phyloP scores from a whole-genome alignment of 139 green algal species.

The Picochlorum sp. region DNA sequence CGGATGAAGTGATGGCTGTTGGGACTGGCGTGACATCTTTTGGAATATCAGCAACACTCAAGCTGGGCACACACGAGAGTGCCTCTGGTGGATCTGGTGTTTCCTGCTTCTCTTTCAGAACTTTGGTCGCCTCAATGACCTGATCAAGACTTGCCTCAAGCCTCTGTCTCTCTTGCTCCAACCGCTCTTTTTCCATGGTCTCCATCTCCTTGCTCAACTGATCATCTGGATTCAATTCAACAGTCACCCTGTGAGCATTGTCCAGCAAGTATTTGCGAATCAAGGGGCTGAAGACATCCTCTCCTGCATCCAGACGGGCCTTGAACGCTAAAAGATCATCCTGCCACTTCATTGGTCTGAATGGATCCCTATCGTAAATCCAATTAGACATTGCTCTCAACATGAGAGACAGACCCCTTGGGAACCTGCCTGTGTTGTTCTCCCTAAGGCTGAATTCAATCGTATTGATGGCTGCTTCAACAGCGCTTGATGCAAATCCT shows the following conservation, averaged over 20 bases:
- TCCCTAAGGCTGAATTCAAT: constrained; percentile 97
- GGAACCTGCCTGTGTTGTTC: constrained; percentile 98
- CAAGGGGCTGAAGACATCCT: constrained; percentile 88
- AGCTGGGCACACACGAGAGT: constrained; percentile 74
- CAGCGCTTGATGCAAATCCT: constrained; percentile 59
- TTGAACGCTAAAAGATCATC: constrained; percentile 83
- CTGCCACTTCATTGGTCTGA: constrained; percentile 84
- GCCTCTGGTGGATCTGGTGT: constrained; percentile 87
- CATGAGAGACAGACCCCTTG: constrained; percentile 92
- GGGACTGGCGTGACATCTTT: constrained; percentile 70
- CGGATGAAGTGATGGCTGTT: constrained; percentile 41
- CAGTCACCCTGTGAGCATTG: constrained; percentile 82
- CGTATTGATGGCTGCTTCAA: constrained; percentile 94
- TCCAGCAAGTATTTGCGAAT: constrained; percentile 83
- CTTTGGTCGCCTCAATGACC: constrained; percentile 56
- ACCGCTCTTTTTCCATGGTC: constrained; percentile 51
- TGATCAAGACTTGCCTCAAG: constrained; percentile 22
- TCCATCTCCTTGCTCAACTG: constrained; percentile 55
- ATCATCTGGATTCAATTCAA: constrained; percentile 72
- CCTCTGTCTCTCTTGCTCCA: constrained; percentile 21
- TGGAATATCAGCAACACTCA: constrained; percentile 80
- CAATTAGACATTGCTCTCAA: constrained; percentile 83
- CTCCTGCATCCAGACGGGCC: constrained; percentile 57
- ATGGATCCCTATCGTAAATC: constrained; percentile 94
- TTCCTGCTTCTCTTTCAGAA: constrained; percentile 89